Evolutionary conservation across 352 stramenopile species (phyloP).

Genomic region (Phytopythium aichiense): DNA sequence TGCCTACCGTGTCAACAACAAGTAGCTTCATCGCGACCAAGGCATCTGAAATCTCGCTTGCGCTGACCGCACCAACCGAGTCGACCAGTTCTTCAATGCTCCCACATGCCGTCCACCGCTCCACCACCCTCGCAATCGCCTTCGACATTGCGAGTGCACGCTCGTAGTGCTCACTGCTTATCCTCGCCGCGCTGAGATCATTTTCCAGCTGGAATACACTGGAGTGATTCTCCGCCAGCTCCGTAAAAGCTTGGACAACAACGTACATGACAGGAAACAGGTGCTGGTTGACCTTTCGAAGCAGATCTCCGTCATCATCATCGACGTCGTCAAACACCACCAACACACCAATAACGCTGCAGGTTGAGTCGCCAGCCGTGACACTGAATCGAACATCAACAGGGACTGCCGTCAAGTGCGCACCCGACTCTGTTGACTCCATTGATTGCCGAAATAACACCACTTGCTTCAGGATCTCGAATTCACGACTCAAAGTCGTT

Average conservation of each 20-base stretch:
- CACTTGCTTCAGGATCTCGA: constrained; percentile 12
- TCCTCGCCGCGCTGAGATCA: neutral
- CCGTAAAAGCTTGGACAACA: neutral
- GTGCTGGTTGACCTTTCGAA: neutral
- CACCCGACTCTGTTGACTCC: neutral
- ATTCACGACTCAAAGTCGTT: constrained; percentile 1
- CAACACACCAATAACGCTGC: neutral
- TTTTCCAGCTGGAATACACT: neutral
- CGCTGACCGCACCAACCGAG: neutral
- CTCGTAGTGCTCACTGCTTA: neutral
- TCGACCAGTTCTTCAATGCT: neutral
- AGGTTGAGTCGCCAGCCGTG: neutral
- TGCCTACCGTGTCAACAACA: neutral
- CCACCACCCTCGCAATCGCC: neutral
- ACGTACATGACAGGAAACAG: neutral
- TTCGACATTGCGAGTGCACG: neutral
- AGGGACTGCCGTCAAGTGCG: neutral
- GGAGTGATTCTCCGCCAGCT: neutral
- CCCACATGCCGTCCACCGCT: neutral
- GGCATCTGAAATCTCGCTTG: neutral
- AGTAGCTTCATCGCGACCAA: neutral
- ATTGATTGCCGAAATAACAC: neutral
- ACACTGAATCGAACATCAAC: neutral
- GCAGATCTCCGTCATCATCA: neutral
- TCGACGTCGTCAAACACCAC: neutral